These are phyloP conservation scores for Pseudohalonectria lignicola DNA, from an alignment of 2,329 filamentous ascomycete species.

Conservation along the genomic window DNA sequence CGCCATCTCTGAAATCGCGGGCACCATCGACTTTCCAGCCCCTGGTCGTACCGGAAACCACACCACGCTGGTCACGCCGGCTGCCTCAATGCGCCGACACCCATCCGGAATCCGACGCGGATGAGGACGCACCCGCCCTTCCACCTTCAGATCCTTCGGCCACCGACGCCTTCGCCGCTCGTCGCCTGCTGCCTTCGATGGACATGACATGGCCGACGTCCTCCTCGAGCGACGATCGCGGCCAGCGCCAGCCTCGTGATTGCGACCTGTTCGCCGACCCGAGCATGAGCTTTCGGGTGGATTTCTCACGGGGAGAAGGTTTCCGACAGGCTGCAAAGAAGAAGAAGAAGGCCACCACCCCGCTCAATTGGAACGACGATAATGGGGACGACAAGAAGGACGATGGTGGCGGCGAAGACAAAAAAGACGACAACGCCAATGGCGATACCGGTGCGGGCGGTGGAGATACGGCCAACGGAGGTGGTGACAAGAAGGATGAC, in stretches of 20 bases:
- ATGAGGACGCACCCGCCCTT: constrained; percentile 11
- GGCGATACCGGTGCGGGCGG: constrained; percentile 16
- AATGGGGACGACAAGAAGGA: constrained; percentile 24
- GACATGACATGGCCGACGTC: no score
- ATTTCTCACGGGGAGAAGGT: constrained; percentile 44
- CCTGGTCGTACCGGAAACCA: constrained; percentile 14
- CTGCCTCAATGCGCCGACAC: constrained; percentile 11
- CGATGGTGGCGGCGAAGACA: constrained; percentile 10
- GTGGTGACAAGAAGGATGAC: constrained; percentile 15
- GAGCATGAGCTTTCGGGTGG: constrained; percentile 33
- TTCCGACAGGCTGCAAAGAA: constrained; percentile 44
- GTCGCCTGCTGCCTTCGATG: constrained; percentile 10
- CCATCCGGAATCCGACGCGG: constrained; percentile 4
- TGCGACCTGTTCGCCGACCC: constrained; percentile 33
- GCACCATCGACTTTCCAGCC: no score
- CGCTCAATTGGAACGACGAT: constrained; percentile 9
- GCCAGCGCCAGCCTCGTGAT: constrained; percentile 8
- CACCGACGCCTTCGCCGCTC: constrained; percentile 19
- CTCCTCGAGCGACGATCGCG: no score
- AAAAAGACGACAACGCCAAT: constrained; percentile 18
- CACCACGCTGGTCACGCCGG: constrained; percentile 15
- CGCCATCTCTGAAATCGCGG: no score
- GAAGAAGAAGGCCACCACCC: constrained; percentile 35
- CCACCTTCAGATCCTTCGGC: constrained; percentile 16
- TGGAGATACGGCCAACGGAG: constrained; percentile 13